A percentile compares a stretch with the other conserved stretches of the same genome.
phyloP scores from a whole-genome alignment of 495 filamentous ascomycete genomes.

The Aspergillus kassunensis region DNA sequence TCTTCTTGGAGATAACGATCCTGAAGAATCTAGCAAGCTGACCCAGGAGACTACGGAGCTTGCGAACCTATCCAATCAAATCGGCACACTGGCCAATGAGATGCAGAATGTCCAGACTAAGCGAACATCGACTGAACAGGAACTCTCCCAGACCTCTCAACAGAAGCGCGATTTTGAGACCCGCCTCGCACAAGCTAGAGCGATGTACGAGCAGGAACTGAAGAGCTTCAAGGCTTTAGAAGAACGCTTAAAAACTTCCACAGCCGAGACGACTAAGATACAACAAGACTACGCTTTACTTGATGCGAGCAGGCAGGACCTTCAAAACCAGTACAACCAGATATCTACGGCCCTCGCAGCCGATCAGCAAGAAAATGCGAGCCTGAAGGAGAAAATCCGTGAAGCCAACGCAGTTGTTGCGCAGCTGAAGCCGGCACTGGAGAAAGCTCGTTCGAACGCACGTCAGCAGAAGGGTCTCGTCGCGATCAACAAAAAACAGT shows the following conservation, averaged over 20 bases:
- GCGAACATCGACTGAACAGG: conserved; percentile 68
- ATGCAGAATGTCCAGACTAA: conserved; percentile 88
- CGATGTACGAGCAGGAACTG: conserved; percentile 89
- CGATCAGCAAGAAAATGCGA: conserved; percentile 84
- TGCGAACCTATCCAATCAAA: conserved; percentile 95
- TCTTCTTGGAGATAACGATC: conserved; percentile 89
- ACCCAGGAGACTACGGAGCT: conserved; percentile 86
- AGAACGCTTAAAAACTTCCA: conserved; percentile 69
- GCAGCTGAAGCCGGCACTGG: conserved; percentile 79
- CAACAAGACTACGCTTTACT: conserved; percentile 76
- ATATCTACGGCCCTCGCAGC: conserved; percentile 67
- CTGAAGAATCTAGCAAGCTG: conserved; percentile 81
- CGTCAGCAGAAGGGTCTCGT: conserved; percentile 93
- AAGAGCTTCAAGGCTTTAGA: conserved; percentile 80
- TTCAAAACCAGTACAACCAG: conserved; percentile 80
- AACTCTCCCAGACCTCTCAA: conserved; percentile 68
- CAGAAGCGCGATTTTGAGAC: conserved; percentile 92
- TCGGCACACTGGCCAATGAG: conserved; percentile 82
- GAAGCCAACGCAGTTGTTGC: conserved; percentile 74
- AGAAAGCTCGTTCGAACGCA: conserved; percentile 83
- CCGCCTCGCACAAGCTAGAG: conserved; percentile 74
- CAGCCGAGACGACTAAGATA: conserved; percentile 76
- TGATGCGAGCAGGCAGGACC: conserved; percentile 76
- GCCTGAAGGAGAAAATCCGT: conserved; percentile 82
- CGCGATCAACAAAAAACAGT: conserved; percentile 96